phyloP scores from a whole-genome alignment of 1,284 basidiomycete genomes.

The Rhodofomes roseus region DNA sequence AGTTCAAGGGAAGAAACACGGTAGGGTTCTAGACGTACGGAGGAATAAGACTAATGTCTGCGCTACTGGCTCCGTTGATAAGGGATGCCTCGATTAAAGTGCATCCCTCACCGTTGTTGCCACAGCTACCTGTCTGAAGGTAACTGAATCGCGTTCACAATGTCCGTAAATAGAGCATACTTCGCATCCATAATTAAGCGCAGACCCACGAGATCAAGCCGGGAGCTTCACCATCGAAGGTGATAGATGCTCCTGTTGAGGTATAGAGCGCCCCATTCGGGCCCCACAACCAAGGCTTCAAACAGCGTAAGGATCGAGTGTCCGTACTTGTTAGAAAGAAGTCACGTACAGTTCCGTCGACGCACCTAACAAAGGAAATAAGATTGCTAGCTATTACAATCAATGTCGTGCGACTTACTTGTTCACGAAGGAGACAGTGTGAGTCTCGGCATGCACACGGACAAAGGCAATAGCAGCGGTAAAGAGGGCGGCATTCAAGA shows the following conservation, averaged over 20 bases:
- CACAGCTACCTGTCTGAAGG: not conserved
- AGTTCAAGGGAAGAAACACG: too few species aligned
- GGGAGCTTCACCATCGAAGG: not conserved
- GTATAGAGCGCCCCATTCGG: not conserved
- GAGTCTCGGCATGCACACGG: not conserved
- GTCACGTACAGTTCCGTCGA: not conserved
- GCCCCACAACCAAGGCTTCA: not conserved
- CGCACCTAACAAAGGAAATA: not conserved
- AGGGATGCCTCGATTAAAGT: not conserved
- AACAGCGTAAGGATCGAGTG: not conserved
- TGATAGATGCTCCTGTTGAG: not conserved
- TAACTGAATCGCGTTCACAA: not conserved
- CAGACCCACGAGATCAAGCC: not conserved
- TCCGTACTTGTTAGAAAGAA: not conserved
- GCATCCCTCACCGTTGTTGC: not conserved
- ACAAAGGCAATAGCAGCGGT: not conserved
- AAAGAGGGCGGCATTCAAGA: not conserved
- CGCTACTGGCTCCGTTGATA: not conserved
- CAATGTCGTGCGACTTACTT: not conserved
- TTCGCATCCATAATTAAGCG: too few species aligned
- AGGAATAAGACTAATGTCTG: not conserved
- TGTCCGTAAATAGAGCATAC: not conserved
- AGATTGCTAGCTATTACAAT: not conserved
- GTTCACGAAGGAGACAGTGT: not conserved
- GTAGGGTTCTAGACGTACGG: too few species aligned